Evolutionary conservation across 225 moss, liverwort and hornwort genomes (phyloP).

Genomic region (Polytrichum formosum): DNA sequence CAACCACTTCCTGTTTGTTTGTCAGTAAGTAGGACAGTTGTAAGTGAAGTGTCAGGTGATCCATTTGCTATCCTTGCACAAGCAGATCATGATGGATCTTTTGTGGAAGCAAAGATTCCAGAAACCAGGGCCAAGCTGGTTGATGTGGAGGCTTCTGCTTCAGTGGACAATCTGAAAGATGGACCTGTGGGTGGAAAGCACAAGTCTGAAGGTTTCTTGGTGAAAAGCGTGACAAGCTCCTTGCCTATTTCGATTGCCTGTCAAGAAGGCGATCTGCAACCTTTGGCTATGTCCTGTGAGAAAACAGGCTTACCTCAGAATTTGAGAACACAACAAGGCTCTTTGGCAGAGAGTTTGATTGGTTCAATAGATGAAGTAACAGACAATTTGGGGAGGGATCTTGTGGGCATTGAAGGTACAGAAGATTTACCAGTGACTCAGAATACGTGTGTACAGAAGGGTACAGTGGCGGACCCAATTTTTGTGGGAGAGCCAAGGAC

Average conservation of each 20-base stretch:
- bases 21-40: conserved; percentile 13
- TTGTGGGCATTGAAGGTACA: background rate
- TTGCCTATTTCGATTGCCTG: conserved; percentile 16
- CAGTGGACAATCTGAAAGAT: conserved; percentile 16
- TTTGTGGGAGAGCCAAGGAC: conserved; percentile 4
- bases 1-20: conserved; percentile 13
- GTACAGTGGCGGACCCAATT: conserved; percentile 4
- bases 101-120: conserved; percentile 10
- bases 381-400: no score
- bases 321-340: conserved; percentile 6
- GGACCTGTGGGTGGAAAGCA: conserved; percentile 13
- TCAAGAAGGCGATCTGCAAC: conserved; percentile 10
- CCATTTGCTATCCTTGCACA: conserved; percentile 34
- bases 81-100: conserved; percentile 30
- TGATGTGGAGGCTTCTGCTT: conserved; percentile 23
- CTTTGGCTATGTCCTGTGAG: conserved; percentile 11
- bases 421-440: background rate
- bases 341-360: conserved; percentile 13
- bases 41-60: conserved; percentile 10
- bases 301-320: conserved; percentile 9
- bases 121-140: conserved; percentile 4
- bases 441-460: conserved; percentile 14
- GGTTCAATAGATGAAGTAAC: conserved; percentile 3
- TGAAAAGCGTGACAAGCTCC: conserved; percentile 4
- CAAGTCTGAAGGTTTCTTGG: conserved; percentile 24